Conservation (phyloP, 306 rosid genomes). For the Cicer bijugum region DNA sequence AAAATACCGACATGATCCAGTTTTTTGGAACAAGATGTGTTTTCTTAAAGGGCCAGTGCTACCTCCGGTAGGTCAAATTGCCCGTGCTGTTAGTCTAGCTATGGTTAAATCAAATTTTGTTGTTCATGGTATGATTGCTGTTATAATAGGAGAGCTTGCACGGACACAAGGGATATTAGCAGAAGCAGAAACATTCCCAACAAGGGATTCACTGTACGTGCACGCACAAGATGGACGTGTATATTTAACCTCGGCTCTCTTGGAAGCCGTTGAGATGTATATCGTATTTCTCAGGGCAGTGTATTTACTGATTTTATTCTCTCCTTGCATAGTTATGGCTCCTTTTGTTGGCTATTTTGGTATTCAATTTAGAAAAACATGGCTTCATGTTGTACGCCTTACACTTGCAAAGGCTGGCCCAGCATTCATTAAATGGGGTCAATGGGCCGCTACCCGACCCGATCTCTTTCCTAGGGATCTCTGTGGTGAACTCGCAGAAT, state of each 20-base stretch:
- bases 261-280: conserved; percentile 56
- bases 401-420: conserved; percentile 82
- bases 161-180: conserved; percentile 50
- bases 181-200: conserved; percentile 59
- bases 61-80: conserved; percentile 61
- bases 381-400: conserved; percentile 63
- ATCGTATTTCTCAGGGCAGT: conserved; percentile 67
- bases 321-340: conserved; percentile 71
- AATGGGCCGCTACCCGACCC: conserved; percentile 89
- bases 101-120: conserved; percentile 68
- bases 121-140: conserved; percentile 64
- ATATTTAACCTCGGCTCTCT: conserved; percentile 54
- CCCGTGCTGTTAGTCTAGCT: conserved; percentile 70
- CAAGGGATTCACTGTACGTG: conserved; percentile 51
- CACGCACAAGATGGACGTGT: conserved; percentile 57
- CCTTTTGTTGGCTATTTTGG: conserved; percentile 66
- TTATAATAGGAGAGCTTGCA: conserved; percentile 62
- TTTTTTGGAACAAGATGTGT: conserved; percentile 65
- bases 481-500: conserved; percentile 69
- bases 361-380: conserved; percentile 59
- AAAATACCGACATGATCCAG: conserved; percentile 54
- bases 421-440: conserved; percentile 89
- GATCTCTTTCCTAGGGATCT: conserved; percentile 82
- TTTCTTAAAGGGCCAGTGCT: conserved; percentile 53
- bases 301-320: conserved; percentile 65